Base-by-base conservation (phyloP, 1,139 yeast species). In the Geotrichum reessii region DNA sequence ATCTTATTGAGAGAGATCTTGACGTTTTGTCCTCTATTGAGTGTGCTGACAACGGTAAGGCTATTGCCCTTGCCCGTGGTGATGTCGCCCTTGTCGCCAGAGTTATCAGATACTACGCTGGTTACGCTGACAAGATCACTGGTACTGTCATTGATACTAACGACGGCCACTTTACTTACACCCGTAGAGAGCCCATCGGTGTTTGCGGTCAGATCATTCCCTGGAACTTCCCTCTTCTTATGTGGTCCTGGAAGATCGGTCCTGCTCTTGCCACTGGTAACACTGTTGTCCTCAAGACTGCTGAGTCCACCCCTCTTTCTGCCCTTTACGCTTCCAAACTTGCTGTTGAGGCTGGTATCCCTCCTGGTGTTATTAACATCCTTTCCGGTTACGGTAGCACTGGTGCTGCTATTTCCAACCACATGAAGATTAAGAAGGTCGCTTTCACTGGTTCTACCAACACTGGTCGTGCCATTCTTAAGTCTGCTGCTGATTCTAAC, bases 401-500 rank as follows among this genome's bases (percentile, higher is more conserved):
- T 61, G 95, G 95, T 72, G 81, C 83, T 63, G 89, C 91, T 53
- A 79, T 87, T 67, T 77, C 89, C 52, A 75, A 78, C 62, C 93
- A 87, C 74, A 81, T 81, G 68, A 80, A 77, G 69, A 81, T 87
- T 66, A 84, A 84, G 74, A 87, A 87, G 78, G 79, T 87, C 68
- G 91, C 95, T 33, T 87, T 87, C 74, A 87, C 95, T 55, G 95
- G 95, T 66, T 86, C 93, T 21, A 86, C 93, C 58, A 84, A 82
- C 57, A 84, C 88, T 65, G 95, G 95, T 71, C 83, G 85, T 72
- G 76, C 74, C 66, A 85, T 87, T 67, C 82, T 67, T 88, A 87
- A 63, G 81, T 84, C 84, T 79, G 85, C 77, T 78, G 84, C 76
- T 82, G 85, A 61, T 55, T 64, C 69, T 53, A 72, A 72, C 66